These are phyloP conservation scores for Yamadazyma nakazawae DNA, from an alignment of 805 yeast genomes.

Conservation along the genomic window DNA sequence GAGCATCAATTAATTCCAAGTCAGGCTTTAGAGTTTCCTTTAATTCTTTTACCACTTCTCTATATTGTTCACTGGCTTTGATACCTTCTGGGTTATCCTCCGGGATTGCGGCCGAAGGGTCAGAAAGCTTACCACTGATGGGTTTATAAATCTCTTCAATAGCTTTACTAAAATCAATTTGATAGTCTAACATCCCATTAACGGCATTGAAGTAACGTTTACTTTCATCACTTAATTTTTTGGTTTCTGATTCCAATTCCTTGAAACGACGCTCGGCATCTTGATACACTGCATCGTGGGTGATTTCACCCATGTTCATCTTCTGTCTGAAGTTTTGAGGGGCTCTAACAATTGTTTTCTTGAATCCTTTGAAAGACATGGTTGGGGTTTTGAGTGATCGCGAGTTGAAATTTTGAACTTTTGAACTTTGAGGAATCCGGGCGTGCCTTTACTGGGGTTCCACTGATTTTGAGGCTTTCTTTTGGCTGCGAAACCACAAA, in stretches of 20 bases:
- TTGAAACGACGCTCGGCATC: conserved; percentile 97
- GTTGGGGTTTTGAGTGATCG: not conserved
- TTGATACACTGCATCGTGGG: conserved; percentile 76
- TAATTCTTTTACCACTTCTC: conserved; percentile 81
- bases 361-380: conserved; percentile 88
- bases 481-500: conserved; percentile 3
- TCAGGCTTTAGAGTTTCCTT: conserved; percentile 89
- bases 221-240: conserved; percentile 84
- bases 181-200: conserved; percentile 89
- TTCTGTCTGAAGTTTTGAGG: conserved; percentile 91
- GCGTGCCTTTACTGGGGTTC: not conserved
- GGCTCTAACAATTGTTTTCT: conserved; percentile 77
- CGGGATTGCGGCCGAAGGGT: conserved; percentile 78
- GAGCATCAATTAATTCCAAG: conserved; percentile 82
- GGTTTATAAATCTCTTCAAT: conserved; percentile 97
- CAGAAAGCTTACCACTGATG: conserved; percentile 86
- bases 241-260: conserved; percentile 86
- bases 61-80: conserved; percentile 87
- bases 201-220: conserved; percentile 88
- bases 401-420: not conserved
- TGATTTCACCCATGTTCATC: conserved; percentile 71
- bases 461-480: no score
- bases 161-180: conserved; percentile 91
- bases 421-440: not conserved
- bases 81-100: conserved; percentile 98